Percentiles rank a stretch among this genome's conserved stretches.
phyloP scores from a whole-genome alignment of 108 stramenopile species.

The Skeletonema tropicum region DNA sequence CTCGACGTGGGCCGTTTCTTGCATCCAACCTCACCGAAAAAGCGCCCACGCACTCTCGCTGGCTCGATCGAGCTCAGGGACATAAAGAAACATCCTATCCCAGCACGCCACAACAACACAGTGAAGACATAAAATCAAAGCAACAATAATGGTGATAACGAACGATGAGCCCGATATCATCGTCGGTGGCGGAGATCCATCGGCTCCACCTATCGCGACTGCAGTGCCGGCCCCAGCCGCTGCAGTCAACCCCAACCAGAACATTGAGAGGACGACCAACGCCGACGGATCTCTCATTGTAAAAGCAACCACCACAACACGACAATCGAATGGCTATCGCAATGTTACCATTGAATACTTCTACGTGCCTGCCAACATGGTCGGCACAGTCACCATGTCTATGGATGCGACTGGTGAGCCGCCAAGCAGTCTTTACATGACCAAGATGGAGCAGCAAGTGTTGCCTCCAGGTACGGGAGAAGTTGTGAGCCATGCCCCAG shows the following conservation, averaged over 20 bases:
- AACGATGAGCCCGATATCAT: constrained; percentile 8
- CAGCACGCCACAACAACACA: too few relatives aligned
- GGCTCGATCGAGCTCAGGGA: too few relatives aligned
- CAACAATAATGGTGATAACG: neutral
- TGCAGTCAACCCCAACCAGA: neutral
- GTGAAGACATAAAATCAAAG: too few relatives aligned
- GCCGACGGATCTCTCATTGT: constrained; percentile 19
- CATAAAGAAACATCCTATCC: too few relatives aligned
- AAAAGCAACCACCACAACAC: constrained; percentile 5
- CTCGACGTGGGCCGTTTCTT: too few relatives aligned
- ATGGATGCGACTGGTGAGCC: constrained; percentile 20
- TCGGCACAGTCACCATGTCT: neutral
- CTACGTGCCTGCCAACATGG: too few relatives aligned
- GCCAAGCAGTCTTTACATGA: constrained; percentile 31
- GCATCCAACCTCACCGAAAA: too few relatives aligned
- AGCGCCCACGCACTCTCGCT: too few relatives aligned
- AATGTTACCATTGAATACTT: constrained; percentile 9
- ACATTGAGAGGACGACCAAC: constrained; percentile 13
- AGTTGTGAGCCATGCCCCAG: constrained; percentile 17
- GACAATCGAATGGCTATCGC: constrained; percentile 12
- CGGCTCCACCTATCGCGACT: neutral
- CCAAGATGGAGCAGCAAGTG: constrained; percentile 16
- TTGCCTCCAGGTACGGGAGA: constrained; percentile 14
- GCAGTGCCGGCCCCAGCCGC: constrained; percentile 3
- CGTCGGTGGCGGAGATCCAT: constrained; percentile 2